Evolutionary conservation across 345 rosid genomes (phyloP).

Genomic region (Schrenkiella parvula): DNA sequence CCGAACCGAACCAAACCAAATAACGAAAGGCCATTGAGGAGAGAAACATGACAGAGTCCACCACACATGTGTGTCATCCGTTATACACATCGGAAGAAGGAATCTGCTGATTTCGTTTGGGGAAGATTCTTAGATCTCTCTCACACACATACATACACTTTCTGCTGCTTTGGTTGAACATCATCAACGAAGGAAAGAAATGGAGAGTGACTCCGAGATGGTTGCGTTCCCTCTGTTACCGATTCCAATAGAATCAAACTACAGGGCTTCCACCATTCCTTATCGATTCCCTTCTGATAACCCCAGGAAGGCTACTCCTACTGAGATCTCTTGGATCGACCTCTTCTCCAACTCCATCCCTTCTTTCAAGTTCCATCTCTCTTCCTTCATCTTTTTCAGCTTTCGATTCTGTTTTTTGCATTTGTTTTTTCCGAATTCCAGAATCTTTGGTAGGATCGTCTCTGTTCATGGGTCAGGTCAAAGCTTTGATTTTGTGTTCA

Average conservation of each 20-base stretch:
- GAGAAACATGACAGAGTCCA: background rate
- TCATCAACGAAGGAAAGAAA: conserved; percentile 3
- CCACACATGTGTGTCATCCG: background rate
- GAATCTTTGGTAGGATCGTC: background rate
- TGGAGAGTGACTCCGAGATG: conserved; percentile 91
- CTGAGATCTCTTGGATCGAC: conserved; percentile 87
- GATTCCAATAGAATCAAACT: conserved; percentile 74
- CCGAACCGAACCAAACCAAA: background rate
- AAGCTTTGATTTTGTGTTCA: conserved; percentile 10
- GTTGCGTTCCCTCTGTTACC: conserved; percentile 76
- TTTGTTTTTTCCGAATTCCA: background rate
- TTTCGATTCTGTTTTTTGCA: background rate
- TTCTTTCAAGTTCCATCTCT: conserved; percentile 64
- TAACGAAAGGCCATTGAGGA: background rate
- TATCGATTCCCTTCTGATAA: conserved; percentile 92
- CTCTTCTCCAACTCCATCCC: conserved; percentile 85
- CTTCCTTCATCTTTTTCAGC: background rate
- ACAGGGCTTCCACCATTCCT: conserved; percentile 89
- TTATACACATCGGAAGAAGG: background rate
- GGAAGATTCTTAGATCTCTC: conserved; percentile 3
- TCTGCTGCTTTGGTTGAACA: background rate
- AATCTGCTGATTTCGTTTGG: background rate
- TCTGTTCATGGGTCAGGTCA: conserved; percentile 1
- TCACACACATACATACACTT: background rate
- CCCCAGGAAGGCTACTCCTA: conserved; percentile 73